Conservation (phyloP, 768 basidiomycete species). For the Piloderma croceum region DNA sequence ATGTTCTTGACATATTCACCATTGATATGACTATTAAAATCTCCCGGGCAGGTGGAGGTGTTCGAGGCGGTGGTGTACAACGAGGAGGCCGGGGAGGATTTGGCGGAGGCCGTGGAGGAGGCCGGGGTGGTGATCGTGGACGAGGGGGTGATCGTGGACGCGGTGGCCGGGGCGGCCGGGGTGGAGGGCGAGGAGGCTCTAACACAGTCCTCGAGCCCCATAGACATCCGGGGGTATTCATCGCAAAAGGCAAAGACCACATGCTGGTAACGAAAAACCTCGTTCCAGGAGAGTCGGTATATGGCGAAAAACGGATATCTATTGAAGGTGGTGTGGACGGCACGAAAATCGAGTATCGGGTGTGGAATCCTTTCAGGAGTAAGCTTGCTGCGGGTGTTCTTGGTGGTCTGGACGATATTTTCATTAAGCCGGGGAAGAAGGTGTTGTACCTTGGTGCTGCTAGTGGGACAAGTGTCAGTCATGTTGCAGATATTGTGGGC, state of each 20-base stretch:
- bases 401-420: constrained; percentile 91
- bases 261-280: constrained; percentile 97
- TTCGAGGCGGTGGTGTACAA: constrained; percentile 26
- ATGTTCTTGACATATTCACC: neutral
- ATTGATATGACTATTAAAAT: neutral
- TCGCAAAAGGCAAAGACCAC: constrained; percentile 96
- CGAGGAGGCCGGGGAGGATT: constrained; percentile 35
- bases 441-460: constrained; percentile 98
- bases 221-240: constrained; percentile 90
- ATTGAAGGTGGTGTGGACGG: constrained; percentile 71
- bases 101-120: constrained; percentile 30
- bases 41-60: constrained; percentile 9
- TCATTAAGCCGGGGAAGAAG: constrained; percentile 89
- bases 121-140: constrained; percentile 37
- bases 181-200: constrained; percentile 75
- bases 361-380: constrained; percentile 98
- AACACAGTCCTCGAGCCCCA: constrained; percentile 94
- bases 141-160: constrained; percentile 43
- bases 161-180: constrained; percentile 57
- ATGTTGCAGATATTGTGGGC: constrained; percentile 98
- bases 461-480: constrained; percentile 94
- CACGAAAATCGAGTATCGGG: constrained; percentile 92
- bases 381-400: constrained; percentile 97
- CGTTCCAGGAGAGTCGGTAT: constrained; percentile 95
- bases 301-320: constrained; percentile 96